phyloP scores from a whole-genome alignment of 148 eudicot genomes.

The Simmondsia chinensis region DNA sequence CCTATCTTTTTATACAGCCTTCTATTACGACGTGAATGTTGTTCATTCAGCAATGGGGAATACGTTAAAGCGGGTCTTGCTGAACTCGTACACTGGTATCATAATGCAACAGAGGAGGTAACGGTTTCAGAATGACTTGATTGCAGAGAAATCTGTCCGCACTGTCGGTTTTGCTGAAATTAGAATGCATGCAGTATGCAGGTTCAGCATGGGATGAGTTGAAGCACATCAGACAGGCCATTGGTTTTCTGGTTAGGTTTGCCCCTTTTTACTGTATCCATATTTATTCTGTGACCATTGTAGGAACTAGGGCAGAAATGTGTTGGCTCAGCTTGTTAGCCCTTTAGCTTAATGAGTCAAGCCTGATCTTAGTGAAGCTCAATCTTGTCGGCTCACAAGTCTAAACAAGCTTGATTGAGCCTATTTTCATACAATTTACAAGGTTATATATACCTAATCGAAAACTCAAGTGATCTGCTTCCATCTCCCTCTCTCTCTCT shows the following conservation, averaged over 20 bases:
- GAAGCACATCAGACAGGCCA: conserved; percentile 95
- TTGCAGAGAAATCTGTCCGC: not conserved
- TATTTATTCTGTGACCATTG: too few species aligned
- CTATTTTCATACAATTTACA: too few species aligned
- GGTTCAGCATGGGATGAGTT: conserved; percentile 97
- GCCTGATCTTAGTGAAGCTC: too few species aligned
- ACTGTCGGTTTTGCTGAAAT: too few species aligned
- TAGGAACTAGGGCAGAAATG: not conserved
- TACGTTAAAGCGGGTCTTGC: conserved; percentile 95
- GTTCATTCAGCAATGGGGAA: conserved; percentile 97
- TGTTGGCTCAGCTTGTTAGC: too few species aligned
- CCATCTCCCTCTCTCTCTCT: too few species aligned
- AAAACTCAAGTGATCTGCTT: too few species aligned
- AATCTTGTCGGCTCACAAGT: too few species aligned
- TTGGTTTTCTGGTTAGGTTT: conserved; percentile 69
- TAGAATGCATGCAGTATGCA: conserved; percentile 57
- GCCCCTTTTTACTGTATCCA: conserved; percentile 1
- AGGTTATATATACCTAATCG: too few species aligned
- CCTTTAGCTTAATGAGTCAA: too few species aligned
- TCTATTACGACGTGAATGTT: conserved; percentile 92
- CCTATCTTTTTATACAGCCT: conserved; percentile 44
- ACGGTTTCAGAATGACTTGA: not conserved
- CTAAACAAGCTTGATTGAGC: too few species aligned
- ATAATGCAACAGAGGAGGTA: conserved; percentile 81
- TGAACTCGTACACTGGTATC: conserved; percentile 89